phyloP scores from a whole-genome alignment of 1,139 yeast species.

The Suhomyces yuchorum region DNA sequence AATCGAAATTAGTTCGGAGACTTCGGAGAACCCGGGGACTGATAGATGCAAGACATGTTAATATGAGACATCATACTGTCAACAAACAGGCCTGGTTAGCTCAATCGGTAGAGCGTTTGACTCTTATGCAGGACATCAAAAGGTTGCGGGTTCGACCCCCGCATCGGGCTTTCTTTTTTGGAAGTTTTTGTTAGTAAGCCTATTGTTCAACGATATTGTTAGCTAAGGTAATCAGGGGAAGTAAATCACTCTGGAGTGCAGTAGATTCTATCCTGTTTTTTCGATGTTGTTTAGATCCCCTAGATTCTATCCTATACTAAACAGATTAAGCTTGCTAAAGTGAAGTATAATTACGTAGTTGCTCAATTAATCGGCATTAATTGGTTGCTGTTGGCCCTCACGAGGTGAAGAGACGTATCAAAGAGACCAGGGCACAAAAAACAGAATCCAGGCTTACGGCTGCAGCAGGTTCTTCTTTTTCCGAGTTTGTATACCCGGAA shows the following conservation, averaged over 20 bases:
- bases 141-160: constrained; percentile 58
- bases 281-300: too few species aligned
- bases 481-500: neutral
- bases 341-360: neutral
- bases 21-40: neutral
- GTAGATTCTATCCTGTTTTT: too few species aligned
- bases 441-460: neutral
- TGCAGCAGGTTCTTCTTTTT: neutral
- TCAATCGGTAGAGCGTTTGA: constrained; percentile 34
- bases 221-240: neutral
- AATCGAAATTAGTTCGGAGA: neutral
- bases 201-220: neutral
- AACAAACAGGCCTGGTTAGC: constrained; percentile 28
- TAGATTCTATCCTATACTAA: too few species aligned
- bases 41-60: neutral
- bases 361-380: neutral
- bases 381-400: neutral
- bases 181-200: neutral
- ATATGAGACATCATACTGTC: neutral
- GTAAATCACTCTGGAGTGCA: neutral
- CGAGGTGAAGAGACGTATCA: neutral
- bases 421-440: neutral
- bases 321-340: neutral
- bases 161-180: constrained; percentile 41
- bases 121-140: constrained; percentile 35